Evolutionary conservation across 2,329 filamentous ascomycete species (phyloP), one percentile per base, ranked within the genome.

Genomic region (Neopestalotiopsis clavispora): DNA sequence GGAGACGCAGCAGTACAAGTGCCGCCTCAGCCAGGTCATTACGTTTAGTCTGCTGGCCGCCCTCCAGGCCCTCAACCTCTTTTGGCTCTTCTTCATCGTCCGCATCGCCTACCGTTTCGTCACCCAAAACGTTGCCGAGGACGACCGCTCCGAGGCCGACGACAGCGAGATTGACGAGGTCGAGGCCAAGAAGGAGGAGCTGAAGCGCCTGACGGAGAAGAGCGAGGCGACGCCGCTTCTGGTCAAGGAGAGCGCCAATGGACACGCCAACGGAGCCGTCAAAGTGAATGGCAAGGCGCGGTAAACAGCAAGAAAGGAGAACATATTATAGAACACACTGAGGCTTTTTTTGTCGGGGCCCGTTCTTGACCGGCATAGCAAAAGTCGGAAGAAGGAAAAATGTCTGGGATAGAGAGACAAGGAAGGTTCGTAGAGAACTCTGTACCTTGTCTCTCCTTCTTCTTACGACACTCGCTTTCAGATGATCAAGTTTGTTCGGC

Each of bases 41-140:
- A 91, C 91, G 12, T 84, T 90, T 9, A 74, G 76, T 3, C 85
- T 95, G 32, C 86, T 95, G 6, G 84, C 89, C 3, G 83, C 85
- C 3, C 84, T 95, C 42, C 93, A 95, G 80, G 88, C 89, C 1
- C 85, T 95, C 66, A 95, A 95, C 78, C 79, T 95, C 10, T 94
- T 95, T 82, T 95, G 93, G 93, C 87, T 94, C 69, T 93, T 90
- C 80, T 89, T 91, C 80, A 94, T 95, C 75, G 78, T 92, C 69
- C 86, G 92, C 72, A 94, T 95, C 72, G 91, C 91, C 61, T 93
- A 90, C 75, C 86, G 92, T 69, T 92, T 93, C 73, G 82, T 92
- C 20, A 84, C 87, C 57, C 87, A 86, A 74, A 86, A 87, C 66
- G 84, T 85, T 23, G 86, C 86, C 42, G 87, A 90, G 65, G 93